phyloP scores from a whole-genome alignment of 73 alveolate species.

The Urostyla sp. region DNA sequence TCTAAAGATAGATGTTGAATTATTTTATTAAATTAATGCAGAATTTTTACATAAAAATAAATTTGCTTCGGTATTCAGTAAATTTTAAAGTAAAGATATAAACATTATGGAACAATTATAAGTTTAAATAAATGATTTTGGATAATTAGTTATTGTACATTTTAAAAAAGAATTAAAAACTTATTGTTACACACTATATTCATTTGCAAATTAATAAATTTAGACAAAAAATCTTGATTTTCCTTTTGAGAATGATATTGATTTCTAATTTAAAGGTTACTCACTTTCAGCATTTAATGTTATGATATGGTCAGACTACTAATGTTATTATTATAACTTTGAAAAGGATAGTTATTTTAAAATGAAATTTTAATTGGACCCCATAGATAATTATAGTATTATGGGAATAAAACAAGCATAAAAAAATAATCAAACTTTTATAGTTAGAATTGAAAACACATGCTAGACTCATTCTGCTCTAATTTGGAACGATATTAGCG shows the following conservation, averaged over 20 bases:
- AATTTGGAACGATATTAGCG: conserved; percentile 1
- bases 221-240: neutral
- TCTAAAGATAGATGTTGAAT: neutral
- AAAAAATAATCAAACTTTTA: neutral
- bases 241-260: neutral
- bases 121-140: neutral
- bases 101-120: neutral
- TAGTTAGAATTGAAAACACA: conserved; percentile 9
- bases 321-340: neutral
- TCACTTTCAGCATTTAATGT: neutral
- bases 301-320: neutral
- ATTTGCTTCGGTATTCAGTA: neutral
- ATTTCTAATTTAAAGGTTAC: neutral
- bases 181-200: too few relatives aligned
- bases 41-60: neutral
- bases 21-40: neutral
- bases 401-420: neutral
- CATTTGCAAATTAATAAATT: too few relatives aligned
- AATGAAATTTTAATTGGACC: neutral
- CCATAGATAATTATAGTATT: neutral
- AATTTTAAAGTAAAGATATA: neutral
- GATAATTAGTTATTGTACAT: neutral
- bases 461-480: neutral
- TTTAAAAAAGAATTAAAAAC: neutral
- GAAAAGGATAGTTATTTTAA: too few relatives aligned